Conservation (phyloP, 371 early-diverging fungal species). For the Gilbertella persicaria region DNA sequence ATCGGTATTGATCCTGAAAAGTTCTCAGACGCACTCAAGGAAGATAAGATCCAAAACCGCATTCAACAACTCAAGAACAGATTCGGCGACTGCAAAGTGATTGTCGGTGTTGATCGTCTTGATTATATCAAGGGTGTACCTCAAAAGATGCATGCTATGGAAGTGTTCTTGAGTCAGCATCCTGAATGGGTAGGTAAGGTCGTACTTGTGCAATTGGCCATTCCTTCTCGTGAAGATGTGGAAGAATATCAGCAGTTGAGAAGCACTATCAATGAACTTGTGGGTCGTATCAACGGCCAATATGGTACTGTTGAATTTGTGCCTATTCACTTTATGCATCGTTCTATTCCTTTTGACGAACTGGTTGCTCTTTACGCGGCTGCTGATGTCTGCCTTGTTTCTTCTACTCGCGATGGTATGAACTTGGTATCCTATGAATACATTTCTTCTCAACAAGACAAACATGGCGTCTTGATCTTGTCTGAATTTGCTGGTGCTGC, state of each 20-base stretch:
- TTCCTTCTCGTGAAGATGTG: constrained; percentile 96
- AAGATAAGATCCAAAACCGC: constrained; percentile 67
- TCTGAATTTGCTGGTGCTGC: constrained; percentile 99
- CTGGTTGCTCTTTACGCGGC: constrained; percentile 95
- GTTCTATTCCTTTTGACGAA: constrained; percentile 95
- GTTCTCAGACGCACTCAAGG: constrained; percentile 82
- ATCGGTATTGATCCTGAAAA: constrained; percentile 99
- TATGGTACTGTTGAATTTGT: constrained; percentile 94
- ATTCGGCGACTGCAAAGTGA: constrained; percentile 88
- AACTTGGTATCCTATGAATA: constrained; percentile 98
- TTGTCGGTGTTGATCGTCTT: constrained; percentile 98
- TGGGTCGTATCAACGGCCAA: constrained; percentile 96
- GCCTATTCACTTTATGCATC: constrained; percentile 98
- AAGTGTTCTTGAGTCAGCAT: constrained; percentile 87
- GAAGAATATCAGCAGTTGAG: constrained; percentile 96
- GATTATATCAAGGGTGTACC: constrained; percentile 99
- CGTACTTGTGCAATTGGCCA: constrained; percentile 97
- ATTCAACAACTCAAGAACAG: constrained; percentile 80
- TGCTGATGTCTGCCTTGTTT: constrained; percentile 96
- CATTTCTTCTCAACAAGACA: constrained; percentile 92
- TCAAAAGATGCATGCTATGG: constrained; percentile 95
- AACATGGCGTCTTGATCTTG: constrained; percentile 95
- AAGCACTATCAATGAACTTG: constrained; percentile 91
- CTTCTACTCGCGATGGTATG: constrained; percentile 99
- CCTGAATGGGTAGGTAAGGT: constrained; percentile 95